These are phyloP conservation scores for Geotrichum macrosporum DNA, from an alignment of 1,139 yeast genomes.

Conservation along the genomic window DNA sequence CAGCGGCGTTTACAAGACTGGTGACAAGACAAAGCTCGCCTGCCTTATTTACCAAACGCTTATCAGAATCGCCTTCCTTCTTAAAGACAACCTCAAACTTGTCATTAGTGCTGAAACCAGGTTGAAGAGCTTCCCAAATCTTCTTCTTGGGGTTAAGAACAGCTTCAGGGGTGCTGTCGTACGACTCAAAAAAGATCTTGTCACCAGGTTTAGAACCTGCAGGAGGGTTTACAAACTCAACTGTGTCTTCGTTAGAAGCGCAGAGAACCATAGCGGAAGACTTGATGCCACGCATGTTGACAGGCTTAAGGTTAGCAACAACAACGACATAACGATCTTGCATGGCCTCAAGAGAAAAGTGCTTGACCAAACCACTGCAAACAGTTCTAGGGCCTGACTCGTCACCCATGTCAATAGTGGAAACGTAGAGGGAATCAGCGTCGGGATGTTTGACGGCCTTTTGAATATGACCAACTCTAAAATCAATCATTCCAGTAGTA, in stretches of 20 bases:
- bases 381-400: conserved; percentile 96
- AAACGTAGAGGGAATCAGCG: conserved; percentile 92
- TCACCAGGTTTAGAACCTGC: conserved; percentile 94
- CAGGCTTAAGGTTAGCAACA: conserved; percentile 86
- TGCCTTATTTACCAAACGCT: conserved; percentile 69
- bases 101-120: conserved; percentile 77
- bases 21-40: conserved; percentile 72
- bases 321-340: conserved; percentile 76
- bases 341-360: conserved; percentile 75
- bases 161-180: conserved; percentile 74
- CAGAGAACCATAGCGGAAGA: conserved; percentile 96
- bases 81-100: conserved; percentile 73
- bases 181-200: conserved; percentile 89
- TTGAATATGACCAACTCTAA: conserved; percentile 94
- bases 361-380: conserved; percentile 87
- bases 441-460: conserved; percentile 97
- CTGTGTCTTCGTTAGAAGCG: conserved; percentile 60
- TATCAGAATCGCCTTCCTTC: conserved; percentile 73
- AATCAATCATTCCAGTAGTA: conserved; percentile 79
- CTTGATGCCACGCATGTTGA: conserved; percentile 90
- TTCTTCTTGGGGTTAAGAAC: conserved; percentile 98
- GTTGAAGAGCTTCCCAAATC: conserved; percentile 94
- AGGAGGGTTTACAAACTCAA: conserved; percentile 95
- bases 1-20: conserved; percentile 65
- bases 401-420: conserved; percentile 95